Percentiles rank a stretch among this genome's conserved stretches.
phyloP scores from a whole-genome alignment of 148 eudicot genomes.

The Rhododendron molle region DNA sequence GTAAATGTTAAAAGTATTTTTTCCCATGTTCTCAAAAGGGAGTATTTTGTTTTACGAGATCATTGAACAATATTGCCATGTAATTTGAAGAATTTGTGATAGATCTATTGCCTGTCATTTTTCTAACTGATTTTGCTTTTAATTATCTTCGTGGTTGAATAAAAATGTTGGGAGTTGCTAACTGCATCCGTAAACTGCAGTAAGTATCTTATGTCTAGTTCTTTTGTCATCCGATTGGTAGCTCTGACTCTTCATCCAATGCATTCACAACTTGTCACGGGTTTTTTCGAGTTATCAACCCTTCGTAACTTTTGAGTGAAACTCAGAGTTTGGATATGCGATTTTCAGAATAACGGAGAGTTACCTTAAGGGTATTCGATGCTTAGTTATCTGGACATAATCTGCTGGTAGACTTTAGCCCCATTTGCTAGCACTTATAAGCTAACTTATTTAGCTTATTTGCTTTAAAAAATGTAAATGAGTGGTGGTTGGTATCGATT shows the following conservation, averaged over 20 bases:
- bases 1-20: conserved; percentile 23
- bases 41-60: neutral
- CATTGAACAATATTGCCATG: neutral
- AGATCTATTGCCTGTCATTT: neutral
- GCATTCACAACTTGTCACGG: neutral
- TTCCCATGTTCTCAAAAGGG: neutral
- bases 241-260: neutral
- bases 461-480: too few relatives aligned
- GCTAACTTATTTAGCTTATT: too few relatives aligned
- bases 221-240: neutral
- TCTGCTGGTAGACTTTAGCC: neutral
- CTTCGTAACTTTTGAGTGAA: neutral
- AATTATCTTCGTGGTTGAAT: neutral
- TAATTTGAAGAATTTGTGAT: neutral
- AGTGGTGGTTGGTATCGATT: too few relatives aligned
- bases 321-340: neutral
- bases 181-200: neutral
- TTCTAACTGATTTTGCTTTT: neutral
- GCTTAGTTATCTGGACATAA: conserved; percentile 1
- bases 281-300: neutral
- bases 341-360: neutral
- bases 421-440: neutral
- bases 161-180: neutral
- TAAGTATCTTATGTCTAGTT: neutral
- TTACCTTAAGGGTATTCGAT: neutral